Conservation (phyloP, 768 basidiomycete species). For the Trametopsis cervina region DNA sequence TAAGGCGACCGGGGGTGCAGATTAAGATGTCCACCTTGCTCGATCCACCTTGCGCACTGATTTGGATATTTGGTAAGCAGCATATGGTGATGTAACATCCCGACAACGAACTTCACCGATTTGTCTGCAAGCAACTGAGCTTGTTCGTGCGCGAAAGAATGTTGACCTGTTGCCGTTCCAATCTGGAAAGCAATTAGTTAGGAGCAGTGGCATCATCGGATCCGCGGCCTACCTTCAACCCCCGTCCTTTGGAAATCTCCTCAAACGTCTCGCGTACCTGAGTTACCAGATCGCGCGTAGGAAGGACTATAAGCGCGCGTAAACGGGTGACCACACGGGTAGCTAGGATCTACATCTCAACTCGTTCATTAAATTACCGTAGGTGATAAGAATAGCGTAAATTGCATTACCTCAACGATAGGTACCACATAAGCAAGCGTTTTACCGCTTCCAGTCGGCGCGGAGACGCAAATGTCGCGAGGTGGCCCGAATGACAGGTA, state of each 20-base stretch:
- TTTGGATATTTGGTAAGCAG: not conserved
- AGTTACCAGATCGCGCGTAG: slow-evolving; percentile 86
- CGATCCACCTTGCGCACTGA: slow-evolving; percentile 73
- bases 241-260: slow-evolving; percentile 73
- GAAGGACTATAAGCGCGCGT: slow-evolving; percentile 83
- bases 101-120: slow-evolving; percentile 37
- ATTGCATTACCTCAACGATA: slow-evolving; percentile 64
- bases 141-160: slow-evolving; percentile 92
- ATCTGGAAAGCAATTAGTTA: slow-evolving; percentile 33
- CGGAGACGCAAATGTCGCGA: slow-evolving; percentile 87
- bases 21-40: slow-evolving; percentile 92
- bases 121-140: slow-evolving; percentile 63
- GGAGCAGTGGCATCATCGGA: not conserved
- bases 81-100: not conserved
- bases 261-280: slow-evolving; percentile 96
- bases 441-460: slow-evolving; percentile 97
- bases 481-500: slow-evolving; percentile 63
- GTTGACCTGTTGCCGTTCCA: slow-evolving; percentile 87
- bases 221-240: slow-evolving; percentile 57
- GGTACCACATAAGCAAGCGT: slow-evolving; percentile 95
- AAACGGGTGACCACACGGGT: slow-evolving; percentile 72
- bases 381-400: not conserved
- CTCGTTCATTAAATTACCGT: not conserved
- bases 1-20: slow-evolving; percentile 91
- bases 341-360: slow-evolving; percentile 45